Base-by-base conservation (phyloP, 352 stramenopile genomes). In the Phytopythium ostracodes region DNA sequence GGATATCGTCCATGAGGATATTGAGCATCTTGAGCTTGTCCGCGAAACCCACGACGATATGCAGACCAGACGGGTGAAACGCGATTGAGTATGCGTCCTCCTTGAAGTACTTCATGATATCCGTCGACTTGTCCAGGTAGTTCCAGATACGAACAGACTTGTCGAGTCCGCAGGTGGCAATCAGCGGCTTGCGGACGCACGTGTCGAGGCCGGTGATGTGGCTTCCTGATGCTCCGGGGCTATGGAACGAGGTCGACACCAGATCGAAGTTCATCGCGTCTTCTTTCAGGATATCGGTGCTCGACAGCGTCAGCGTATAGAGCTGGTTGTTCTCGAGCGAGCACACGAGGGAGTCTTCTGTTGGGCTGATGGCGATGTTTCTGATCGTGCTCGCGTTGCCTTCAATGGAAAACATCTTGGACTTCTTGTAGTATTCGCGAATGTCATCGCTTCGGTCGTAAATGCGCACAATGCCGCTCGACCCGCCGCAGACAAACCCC, bases 1-100 rank as follows among this genome's bases (percentile, higher is more conserved):
- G 77, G 36, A 98, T 87, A 56, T 98, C 93, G 63, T 98, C 92
- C 85, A 98, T 96, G 22, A 98, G 73, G 24, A 98, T 86, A 63
- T 98, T 97, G 62, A 97, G 89, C 65, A 98, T 74, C 55, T 94
- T 90, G 27, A 98, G 72, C 59, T 98, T 98, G 75, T 98, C 94
- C 0, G 88, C 82, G 55, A 98, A 98, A 0, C 91, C 95, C 22
- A 98, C 88, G 20, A 96, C 81, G 36, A 97, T 64, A 29, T 92
- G 81, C 40, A 94, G 72, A 0, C 95, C 95, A 0, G 86, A 96
- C 18, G 95, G 95, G 63, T 98, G 95, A 60, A 98, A 92, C 5
- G 92, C 84, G 27, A 98, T 76, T 15, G 81, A 91, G 42, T 87
- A 75, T 18, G 89, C 81, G 50, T 98, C 90, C 57, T 98, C 94